phyloP scores from a whole-genome alignment of 176 grass and related monocot species.

The Dactylis glomerata region DNA sequence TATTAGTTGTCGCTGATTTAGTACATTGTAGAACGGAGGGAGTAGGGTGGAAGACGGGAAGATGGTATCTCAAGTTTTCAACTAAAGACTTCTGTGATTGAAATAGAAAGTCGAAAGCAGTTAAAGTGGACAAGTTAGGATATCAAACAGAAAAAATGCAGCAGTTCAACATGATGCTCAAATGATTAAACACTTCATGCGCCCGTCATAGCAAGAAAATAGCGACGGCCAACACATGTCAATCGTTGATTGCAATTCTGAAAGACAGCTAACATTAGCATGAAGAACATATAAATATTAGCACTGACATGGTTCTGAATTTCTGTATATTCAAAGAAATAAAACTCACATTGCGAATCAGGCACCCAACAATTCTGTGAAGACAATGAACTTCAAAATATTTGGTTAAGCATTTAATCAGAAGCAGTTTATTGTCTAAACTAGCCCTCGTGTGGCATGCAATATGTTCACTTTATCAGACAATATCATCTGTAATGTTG shows the following conservation, averaged over 20 bases:
- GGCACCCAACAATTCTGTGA: background rate
- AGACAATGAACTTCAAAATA: background rate
- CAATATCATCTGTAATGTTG: background rate
- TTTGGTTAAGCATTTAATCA: conserved; percentile 1
- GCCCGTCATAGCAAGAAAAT: background rate
- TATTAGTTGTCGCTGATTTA: too few relatives aligned
- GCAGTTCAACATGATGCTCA: conserved; percentile 15
- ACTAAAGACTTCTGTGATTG: background rate
- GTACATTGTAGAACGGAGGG: too few relatives aligned
- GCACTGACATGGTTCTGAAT: background rate
- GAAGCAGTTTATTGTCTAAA: background rate
- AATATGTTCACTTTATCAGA: conserved; percentile 6
- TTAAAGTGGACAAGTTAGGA: background rate
- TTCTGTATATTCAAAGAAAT: background rate
- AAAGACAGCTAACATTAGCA: conserved; percentile 7
- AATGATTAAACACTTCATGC: background rate
- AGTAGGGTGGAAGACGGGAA: background rate
- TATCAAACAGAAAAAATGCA: background rate
- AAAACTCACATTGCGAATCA: background rate
- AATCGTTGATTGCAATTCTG: background rate
- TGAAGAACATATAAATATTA: background rate
- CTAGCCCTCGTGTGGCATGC: background rate
- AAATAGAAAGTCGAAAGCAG: background rate
- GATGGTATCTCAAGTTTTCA: background rate
- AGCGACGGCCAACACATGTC: background rate